Evolutionary conservation across 345 rosid species (phyloP).

Genomic region (Ceriops tagal): DNA sequence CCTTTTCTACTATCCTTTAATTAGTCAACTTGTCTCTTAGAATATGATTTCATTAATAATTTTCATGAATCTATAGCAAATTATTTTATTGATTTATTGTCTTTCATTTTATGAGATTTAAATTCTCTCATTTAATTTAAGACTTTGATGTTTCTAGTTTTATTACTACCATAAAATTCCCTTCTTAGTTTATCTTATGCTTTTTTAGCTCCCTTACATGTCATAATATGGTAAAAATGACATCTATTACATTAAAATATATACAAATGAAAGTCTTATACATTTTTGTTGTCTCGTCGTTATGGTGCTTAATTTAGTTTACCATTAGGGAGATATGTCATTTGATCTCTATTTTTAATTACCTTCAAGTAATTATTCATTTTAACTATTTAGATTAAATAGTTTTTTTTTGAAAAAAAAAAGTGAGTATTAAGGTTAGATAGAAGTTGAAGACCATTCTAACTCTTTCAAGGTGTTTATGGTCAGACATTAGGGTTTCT

Average conservation of each 20-base stretch:
- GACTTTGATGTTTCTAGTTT: background rate
- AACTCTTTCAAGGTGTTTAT: no score
- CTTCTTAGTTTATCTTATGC: background rate
- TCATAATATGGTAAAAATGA: background rate
- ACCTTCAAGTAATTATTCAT: no score
- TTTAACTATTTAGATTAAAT: no score
- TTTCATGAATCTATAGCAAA: background rate
- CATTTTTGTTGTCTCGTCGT: no score
- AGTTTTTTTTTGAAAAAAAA: no score
- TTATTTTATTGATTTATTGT: background rate
- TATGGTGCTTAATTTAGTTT: no score
- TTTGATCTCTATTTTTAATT: no score
- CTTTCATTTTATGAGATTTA: background rate
- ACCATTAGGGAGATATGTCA: no score
- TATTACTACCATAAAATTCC: background rate
- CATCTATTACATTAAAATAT: background rate
- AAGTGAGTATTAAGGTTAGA: no score
- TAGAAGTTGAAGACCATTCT: no score
- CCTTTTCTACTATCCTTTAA: background rate
- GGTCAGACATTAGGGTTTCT: no score
- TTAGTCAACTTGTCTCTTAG: background rate
- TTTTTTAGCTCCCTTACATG: background rate
- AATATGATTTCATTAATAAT: background rate
- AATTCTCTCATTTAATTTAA: background rate
- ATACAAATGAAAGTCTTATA: no score